Evolutionary conservation across 768 basidiomycete species (phyloP).

Genomic region (Rhodotorula graminis): DNA sequence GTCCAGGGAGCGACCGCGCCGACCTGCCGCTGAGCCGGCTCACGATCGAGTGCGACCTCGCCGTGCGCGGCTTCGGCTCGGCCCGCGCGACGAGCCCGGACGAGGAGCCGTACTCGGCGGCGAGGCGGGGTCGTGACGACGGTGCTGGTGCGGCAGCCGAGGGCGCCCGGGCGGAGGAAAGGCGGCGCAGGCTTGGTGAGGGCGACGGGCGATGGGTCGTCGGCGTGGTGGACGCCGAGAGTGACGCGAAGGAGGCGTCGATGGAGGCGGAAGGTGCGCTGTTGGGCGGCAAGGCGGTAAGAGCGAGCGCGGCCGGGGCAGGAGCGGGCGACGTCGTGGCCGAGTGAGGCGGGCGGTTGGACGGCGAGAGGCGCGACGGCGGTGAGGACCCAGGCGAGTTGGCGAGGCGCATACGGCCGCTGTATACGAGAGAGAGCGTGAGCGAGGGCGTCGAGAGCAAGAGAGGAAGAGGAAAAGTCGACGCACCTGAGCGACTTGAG

Average conservation of each 20-base stretch:
- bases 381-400: not conserved
- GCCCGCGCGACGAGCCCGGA: too few relatives aligned
- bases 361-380: not conserved
- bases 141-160: too few relatives aligned
- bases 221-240: too few relatives aligned
- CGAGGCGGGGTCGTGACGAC: too few relatives aligned
- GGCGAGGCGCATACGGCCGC: not conserved
- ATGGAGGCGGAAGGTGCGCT: not conserved
- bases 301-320: not conserved
- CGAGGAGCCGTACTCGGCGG: not conserved
- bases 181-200: too few relatives aligned
- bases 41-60: not conserved
- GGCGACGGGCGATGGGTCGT: too few relatives aligned
- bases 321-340: not conserved
- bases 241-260: too few relatives aligned
- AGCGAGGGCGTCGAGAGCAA: not conserved
- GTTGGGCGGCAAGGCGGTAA: not conserved
- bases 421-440: not conserved
- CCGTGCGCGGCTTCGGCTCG: too few relatives aligned
- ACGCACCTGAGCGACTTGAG: not conserved
- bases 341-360: not conserved
- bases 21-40: not conserved
- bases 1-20: not conserved
- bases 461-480: not conserved
- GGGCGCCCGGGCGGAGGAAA: too few relatives aligned